Evolutionary conservation across 257 asterid species (phyloP).

Genomic region (Petunia secreta): DNA sequence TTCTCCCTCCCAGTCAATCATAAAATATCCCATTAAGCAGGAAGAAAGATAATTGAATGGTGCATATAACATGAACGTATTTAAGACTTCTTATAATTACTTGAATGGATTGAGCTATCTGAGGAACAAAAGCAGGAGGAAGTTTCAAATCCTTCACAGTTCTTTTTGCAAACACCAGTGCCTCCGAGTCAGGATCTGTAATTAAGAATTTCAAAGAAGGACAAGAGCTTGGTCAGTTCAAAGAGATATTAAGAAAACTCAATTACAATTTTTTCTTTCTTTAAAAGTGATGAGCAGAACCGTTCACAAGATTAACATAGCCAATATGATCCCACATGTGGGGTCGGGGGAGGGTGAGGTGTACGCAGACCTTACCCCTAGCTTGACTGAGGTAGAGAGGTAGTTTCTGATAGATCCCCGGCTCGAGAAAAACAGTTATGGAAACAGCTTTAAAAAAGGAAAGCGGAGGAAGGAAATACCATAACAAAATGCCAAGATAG

Average conservation of each 20-base stretch:
- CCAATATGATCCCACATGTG: no score
- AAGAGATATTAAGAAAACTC: neutral
- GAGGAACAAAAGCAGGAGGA: conserved; percentile 88
- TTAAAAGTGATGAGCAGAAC: neutral
- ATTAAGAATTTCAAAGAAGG: conserved; percentile 25
- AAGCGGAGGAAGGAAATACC: no score
- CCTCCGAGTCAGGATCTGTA: conserved; percentile 92
- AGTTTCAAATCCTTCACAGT: conserved; percentile 92
- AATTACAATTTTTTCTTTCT: neutral
- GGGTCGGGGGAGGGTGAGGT: no score
- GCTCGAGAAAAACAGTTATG: no score
- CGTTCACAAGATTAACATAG: neutral
- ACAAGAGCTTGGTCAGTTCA: conserved; percentile 10
- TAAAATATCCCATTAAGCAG: neutral
- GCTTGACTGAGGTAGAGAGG: no score
- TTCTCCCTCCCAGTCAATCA: neutral
- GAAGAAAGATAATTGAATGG: neutral
- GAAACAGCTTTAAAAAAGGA: no score
- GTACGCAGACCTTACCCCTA: no score
- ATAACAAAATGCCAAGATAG: no score
- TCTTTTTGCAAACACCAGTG: conserved; percentile 83
- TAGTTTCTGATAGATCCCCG: no score
- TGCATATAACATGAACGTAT: neutral
- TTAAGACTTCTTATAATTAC: conserved; percentile 42
- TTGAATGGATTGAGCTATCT: conserved; percentile 93